A percentile compares a stretch with the other conserved stretches of the same genome.
These are phyloP conservation scores for Inga oerstediana DNA, from an alignment of 306 rosid genomes.

Conservation along the genomic window DNA sequence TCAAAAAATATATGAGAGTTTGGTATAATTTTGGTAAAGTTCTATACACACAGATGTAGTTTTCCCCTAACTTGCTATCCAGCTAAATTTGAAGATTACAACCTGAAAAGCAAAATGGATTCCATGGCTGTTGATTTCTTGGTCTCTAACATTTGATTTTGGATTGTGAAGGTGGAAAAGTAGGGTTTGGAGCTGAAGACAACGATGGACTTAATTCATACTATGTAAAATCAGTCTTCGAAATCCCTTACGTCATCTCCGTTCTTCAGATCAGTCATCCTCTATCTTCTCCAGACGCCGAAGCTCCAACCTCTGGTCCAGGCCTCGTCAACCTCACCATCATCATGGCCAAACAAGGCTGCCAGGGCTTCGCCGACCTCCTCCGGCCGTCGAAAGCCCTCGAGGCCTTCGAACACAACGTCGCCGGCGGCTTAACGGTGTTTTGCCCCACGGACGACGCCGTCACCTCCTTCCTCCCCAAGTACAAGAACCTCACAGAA, in stretches of 20 bases:
- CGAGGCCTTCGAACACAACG: constrained; percentile 46
- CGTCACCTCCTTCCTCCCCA: constrained; percentile 55
- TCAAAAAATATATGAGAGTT: neutral
- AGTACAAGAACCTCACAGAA: constrained; percentile 74
- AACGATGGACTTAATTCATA: constrained; percentile 64
- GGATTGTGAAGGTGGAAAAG: constrained; percentile 56
- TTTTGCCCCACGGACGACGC: constrained; percentile 80
- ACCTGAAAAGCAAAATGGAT: neutral
- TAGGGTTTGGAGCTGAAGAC: constrained; percentile 78
- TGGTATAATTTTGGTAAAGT: neutral
- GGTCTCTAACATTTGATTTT: neutral
- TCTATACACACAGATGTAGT: neutral
- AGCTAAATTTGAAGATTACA: neutral
- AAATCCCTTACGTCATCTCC: constrained; percentile 70
- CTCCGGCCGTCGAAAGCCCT: constrained; percentile 58
- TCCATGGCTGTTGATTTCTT: neutral
- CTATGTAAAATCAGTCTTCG: constrained; percentile 70
- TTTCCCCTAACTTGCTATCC: neutral
- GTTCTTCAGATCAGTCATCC: constrained; percentile 75
- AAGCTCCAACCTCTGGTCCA: constrained; percentile 85
- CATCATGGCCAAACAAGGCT: constrained; percentile 77
- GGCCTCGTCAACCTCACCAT: constrained; percentile 58
- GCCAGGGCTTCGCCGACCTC: constrained; percentile 77
- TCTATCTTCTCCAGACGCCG: constrained; percentile 82
- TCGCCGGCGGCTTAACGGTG: constrained; percentile 81